Percentiles rank a stretch among this genome's conserved stretches.
phyloP scores from a whole-genome alignment of 164 flowering plant genomes.

The Chimonanthus salicifolius region DNA sequence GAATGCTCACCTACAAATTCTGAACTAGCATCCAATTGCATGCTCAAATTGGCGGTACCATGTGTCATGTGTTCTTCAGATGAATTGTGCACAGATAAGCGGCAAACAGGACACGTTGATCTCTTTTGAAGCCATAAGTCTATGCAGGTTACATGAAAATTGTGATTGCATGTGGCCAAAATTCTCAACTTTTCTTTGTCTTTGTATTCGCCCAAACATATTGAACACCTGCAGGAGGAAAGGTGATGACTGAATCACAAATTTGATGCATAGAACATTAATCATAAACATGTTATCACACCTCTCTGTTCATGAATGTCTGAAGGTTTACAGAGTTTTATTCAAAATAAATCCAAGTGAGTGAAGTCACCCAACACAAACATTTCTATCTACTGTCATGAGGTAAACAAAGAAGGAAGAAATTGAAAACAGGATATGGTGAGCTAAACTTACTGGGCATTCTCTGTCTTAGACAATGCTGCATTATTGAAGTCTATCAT shows the following conservation, averaged over 20 bases:
- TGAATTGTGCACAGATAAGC: slow-evolving; percentile 46
- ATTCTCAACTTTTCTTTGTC: slow-evolving; percentile 63
- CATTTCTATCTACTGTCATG: not conserved
- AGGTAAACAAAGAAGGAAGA: not conserved
- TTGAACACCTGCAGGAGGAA: slow-evolving; percentile 46
- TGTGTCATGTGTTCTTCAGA: slow-evolving; percentile 17
- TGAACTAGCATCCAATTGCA: slow-evolving; percentile 21
- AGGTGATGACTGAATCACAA: not conserved
- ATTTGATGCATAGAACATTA: not conserved
- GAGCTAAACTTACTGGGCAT: slow-evolving; percentile 56
- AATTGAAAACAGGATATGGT: not conserved
- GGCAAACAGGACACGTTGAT: slow-evolving; percentile 78
- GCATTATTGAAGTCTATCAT: slow-evolving; percentile 53
- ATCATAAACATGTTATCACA: not conserved
- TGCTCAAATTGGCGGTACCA: slow-evolving; percentile 10
- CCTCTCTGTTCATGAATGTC: not conserved
- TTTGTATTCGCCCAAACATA: slow-evolving; percentile 71
- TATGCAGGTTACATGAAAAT: slow-evolving; percentile 66
- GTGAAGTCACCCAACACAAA: not conserved
- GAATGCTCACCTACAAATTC: slow-evolving; percentile 28
- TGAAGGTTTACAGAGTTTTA: not conserved
- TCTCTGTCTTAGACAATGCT: slow-evolving; percentile 51
- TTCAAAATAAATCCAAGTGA: no score
- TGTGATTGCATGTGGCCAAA: slow-evolving; percentile 73
- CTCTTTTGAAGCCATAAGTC: slow-evolving; percentile 70